phyloP scores from a whole-genome alignment of 2,329 filamentous ascomycete genomes.

The Botryosphaeria dothidea region DNA sequence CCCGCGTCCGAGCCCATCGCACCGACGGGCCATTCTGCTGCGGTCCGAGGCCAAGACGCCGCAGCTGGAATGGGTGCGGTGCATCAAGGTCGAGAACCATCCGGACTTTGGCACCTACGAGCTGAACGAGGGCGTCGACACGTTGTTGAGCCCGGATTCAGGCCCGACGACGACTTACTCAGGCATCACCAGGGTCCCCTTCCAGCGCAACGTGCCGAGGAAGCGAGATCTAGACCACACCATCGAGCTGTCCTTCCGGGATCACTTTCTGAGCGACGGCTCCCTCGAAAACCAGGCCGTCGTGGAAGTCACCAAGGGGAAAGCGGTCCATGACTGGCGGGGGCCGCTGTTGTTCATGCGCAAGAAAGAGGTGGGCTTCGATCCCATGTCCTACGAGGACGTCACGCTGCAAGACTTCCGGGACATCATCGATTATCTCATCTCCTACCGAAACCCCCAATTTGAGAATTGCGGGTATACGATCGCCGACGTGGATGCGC shows the following conservation, averaged over 20 bases:
- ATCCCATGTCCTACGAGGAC: background rate
- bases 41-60: background rate
- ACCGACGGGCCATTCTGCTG: conserved; percentile 2
- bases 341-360: background rate
- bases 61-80: background rate
- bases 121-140: background rate
- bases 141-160: background rate
- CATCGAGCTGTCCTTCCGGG: background rate
- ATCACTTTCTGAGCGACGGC: background rate
- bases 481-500: background rate
- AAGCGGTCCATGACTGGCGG: background rate
- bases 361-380: background rate
- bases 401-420: background rate
- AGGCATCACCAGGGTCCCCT: background rate
- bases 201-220: conserved; percentile 1
- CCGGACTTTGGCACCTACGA: background rate
- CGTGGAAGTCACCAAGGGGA: background rate
- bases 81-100: background rate
- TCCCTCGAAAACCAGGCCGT: background rate
- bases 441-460: background rate
- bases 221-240: conserved; percentile 3
- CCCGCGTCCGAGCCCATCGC: background rate
- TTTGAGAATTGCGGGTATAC: background rate
- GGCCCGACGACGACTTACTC: background rate
- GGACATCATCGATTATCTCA: background rate